Percentiles rank a stretch among this genome's conserved stretches.
These are phyloP conservation scores for Daedalea quercina DNA, from an alignment of 768 basidiomycete species.

Conservation along the genomic window DNA sequence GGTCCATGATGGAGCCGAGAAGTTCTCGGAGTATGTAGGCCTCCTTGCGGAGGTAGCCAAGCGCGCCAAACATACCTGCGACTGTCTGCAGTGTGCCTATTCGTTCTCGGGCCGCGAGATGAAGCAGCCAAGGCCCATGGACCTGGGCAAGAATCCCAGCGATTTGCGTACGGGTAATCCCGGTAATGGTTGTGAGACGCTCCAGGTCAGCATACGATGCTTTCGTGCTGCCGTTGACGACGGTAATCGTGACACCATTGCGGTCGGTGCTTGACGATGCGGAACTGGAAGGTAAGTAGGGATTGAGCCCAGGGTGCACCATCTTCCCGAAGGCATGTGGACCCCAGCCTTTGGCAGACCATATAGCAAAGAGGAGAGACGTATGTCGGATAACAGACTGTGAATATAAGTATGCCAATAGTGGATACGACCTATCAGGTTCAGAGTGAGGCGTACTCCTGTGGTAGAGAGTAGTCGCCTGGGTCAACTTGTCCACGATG, in stretches of 20 bases:
- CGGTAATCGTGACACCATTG: slow-evolving; percentile 15
- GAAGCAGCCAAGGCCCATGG: slow-evolving; percentile 84
- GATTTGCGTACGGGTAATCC: slow-evolving; percentile 64
- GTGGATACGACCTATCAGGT: slow-evolving; percentile 47
- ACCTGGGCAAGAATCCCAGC: slow-evolving; percentile 58
- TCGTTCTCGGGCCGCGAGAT: slow-evolving; percentile 71
- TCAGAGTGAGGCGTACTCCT: slow-evolving; percentile 42
- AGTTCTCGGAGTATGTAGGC: slow-evolving; percentile 82
- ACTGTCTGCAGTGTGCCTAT: slow-evolving; percentile 63
- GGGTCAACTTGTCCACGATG: slow-evolving; percentile 64
- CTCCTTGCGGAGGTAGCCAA: slow-evolving; percentile 87
- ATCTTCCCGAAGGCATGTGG: slow-evolving; percentile 69
- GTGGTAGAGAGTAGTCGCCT: slow-evolving; percentile 56
- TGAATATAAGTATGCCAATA: slow-evolving; percentile 62
- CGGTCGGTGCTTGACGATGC: slow-evolving; percentile 27
- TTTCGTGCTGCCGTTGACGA: background rate
- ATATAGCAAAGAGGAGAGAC: slow-evolving; percentile 67
- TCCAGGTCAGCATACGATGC: slow-evolving; percentile 47
- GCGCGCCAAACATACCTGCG: slow-evolving; percentile 68
- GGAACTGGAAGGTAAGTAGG: slow-evolving; percentile 51
- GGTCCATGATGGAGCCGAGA: slow-evolving; percentile 76
- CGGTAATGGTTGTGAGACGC: slow-evolving; percentile 60
- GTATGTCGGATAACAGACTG: slow-evolving; percentile 66
- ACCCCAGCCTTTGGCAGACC: slow-evolving; percentile 88
- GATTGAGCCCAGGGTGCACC: slow-evolving; percentile 57